Conservation (phyloP, 1,139 yeast genomes). For the Eremothecium cymbalariae region DNA sequence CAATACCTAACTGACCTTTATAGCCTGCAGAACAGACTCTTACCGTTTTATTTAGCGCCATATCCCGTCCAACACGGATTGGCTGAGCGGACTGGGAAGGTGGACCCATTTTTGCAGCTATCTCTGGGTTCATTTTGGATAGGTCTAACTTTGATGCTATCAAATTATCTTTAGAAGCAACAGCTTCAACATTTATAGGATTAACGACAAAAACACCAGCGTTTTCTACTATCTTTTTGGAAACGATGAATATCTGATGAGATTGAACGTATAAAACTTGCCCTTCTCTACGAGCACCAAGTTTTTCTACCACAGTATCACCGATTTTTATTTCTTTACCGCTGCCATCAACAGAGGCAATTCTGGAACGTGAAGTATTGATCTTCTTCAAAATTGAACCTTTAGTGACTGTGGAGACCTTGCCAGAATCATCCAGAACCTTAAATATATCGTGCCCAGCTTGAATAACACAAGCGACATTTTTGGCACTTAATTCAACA, state of each 20-base stretch:
- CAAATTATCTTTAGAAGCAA: slow-evolving; percentile 60
- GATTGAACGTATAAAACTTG: slow-evolving; percentile 79
- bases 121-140: slow-evolving; percentile 77
- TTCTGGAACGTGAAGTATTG: slow-evolving; percentile 53
- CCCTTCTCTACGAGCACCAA: slow-evolving; percentile 82
- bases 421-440: slow-evolving; percentile 79
- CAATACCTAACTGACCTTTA: slow-evolving; percentile 90
- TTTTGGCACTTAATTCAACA: slow-evolving; percentile 78
- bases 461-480: slow-evolving; percentile 82
- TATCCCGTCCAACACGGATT: slow-evolving; percentile 61
- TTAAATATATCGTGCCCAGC: slow-evolving; percentile 82
- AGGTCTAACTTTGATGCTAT: slow-evolving; percentile 40
- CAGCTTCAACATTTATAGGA: slow-evolving; percentile 68
- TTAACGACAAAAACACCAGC: slow-evolving; percentile 85
- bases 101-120: slow-evolving; percentile 40
- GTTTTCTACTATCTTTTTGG: slow-evolving; percentile 72
- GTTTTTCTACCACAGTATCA: slow-evolving; percentile 77
- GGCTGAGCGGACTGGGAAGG: slow-evolving; percentile 33
- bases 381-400: slow-evolving; percentile 74
- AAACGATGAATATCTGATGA: slow-evolving; percentile 67
- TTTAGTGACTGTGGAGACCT: slow-evolving; percentile 62
- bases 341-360: slow-evolving; percentile 76
- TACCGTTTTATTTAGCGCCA: slow-evolving; percentile 73
- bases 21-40: slow-evolving; percentile 81
- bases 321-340: slow-evolving; percentile 85